phyloP scores from a whole-genome alignment of 352 stramenopile genomes.

The Hyaloperonospora arabidopsidis region DNA sequence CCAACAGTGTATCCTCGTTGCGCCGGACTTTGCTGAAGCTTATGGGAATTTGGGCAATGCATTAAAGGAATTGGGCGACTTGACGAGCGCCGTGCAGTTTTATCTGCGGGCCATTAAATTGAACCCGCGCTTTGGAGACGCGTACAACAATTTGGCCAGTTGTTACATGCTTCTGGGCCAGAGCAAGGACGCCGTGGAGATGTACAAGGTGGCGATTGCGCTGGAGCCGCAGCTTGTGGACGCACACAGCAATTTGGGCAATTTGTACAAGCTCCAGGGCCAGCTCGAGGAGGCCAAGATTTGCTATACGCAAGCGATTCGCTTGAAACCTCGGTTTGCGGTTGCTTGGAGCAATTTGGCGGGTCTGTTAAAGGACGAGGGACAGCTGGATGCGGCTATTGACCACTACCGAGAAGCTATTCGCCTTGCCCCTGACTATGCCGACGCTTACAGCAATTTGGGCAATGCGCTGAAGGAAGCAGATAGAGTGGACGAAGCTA shows the following conservation, averaged over 20 bases:
- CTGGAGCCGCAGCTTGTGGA: slow-evolving; percentile 85
- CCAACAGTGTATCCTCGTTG: slow-evolving; percentile 89
- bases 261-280: slow-evolving; percentile 88
- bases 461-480: slow-evolving; percentile 81
- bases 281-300: slow-evolving; percentile 78
- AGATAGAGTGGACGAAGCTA: slow-evolving; percentile 59
- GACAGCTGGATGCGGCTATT: slow-evolving; percentile 70
- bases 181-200: slow-evolving; percentile 85
- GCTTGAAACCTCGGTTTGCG: slow-evolving; percentile 82
- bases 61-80: slow-evolving; percentile 90
- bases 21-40: slow-evolving; percentile 88
- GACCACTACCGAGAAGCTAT: slow-evolving; percentile 85
- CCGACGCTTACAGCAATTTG: slow-evolving; percentile 82
- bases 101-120: slow-evolving; percentile 91
- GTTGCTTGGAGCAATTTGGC: slow-evolving; percentile 91
- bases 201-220: slow-evolving; percentile 91
- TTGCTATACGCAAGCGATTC: slow-evolving; percentile 88
- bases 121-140: slow-evolving; percentile 85
- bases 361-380: slow-evolving; percentile 87
- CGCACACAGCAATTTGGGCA: slow-evolving; percentile 92
- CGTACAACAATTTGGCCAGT: slow-evolving; percentile 90
- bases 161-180: slow-evolving; percentile 90
- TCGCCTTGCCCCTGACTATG: slow-evolving; percentile 72
- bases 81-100: slow-evolving; percentile 86
- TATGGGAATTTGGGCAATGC: slow-evolving; percentile 92